Evolutionary conservation across 2,329 filamentous ascomycete genomes (phyloP).

Genomic region (Aspergillus flavus): DNA sequence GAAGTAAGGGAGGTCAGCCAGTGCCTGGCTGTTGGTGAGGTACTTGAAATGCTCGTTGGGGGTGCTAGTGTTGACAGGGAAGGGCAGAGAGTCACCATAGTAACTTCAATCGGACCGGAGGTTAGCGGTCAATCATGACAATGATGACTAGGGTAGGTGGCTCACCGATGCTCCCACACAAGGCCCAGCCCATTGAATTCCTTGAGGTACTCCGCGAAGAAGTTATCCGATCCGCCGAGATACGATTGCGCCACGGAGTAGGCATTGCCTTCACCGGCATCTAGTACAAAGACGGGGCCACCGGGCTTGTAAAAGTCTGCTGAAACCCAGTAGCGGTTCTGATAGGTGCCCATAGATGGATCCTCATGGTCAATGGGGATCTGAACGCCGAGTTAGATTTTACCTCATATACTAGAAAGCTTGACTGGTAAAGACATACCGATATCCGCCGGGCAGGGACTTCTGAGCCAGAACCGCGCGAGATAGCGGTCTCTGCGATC

Average conservation of each 20-base stretch:
- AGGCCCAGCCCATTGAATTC: constrained; percentile 43
- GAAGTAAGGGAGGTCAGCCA: constrained; percentile 51
- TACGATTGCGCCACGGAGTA: neutral
- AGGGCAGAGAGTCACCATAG: constrained; percentile 46
- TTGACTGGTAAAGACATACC: neutral
- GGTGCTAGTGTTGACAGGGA: constrained; percentile 37
- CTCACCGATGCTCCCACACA: constrained; percentile 48
- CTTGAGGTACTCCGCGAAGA: constrained; percentile 20
- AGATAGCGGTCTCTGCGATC: neutral
- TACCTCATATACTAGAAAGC: neutral
- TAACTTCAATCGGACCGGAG: constrained; percentile 33
- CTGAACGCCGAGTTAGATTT: constrained; percentile 14
- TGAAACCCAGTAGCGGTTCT: constrained; percentile 59
- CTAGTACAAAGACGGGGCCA: constrained; percentile 55
- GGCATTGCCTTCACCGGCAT: neutral
- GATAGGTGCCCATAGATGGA: constrained; percentile 51
- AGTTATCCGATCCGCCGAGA: neutral
- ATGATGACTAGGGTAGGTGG: neutral
- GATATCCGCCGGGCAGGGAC: neutral
- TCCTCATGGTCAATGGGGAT: constrained; percentile 39
- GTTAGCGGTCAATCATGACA: neutral
- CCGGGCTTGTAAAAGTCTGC: constrained; percentile 58
- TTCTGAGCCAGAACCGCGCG: neutral
- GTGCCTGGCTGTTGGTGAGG: constrained; percentile 46
- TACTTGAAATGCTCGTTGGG: constrained; percentile 44